Evolutionary conservation across 2,329 filamentous ascomycete genomes (phyloP).

Genomic region (Aspergillus melleus): DNA sequence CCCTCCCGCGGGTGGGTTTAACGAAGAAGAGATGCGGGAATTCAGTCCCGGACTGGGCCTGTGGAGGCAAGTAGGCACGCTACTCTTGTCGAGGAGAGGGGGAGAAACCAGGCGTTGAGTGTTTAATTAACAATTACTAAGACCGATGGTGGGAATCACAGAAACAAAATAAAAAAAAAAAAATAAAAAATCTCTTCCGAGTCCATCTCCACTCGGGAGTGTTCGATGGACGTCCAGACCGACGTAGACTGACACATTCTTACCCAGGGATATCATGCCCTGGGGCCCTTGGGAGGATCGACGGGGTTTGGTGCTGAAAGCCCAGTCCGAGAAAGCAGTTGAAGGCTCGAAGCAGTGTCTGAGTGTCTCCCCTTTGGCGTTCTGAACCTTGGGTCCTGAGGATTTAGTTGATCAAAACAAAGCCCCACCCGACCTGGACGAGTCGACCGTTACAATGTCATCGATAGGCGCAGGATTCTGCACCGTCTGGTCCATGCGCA

Average conservation of each 20-base stretch:
- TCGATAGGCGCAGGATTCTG: conserved; percentile 2
- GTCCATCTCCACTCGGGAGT: conserved; percentile 4
- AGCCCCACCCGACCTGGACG: conserved; percentile 8
- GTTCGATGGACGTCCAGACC: conserved; percentile 7
- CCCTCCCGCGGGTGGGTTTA: background rate
- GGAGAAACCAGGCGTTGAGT: background rate
- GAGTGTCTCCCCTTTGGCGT: background rate
- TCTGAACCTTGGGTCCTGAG: conserved; percentile 4
- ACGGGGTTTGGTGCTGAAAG: background rate
- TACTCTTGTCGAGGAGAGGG: background rate
- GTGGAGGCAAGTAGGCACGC: background rate
- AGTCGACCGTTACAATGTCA: conserved; percentile 12
- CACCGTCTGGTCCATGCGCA: conserved; percentile 11
- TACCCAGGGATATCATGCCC: background rate
- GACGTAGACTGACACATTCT: conserved; percentile 4
- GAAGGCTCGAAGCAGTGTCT: background rate
- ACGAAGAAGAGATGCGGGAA: background rate
- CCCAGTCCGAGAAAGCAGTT: background rate
- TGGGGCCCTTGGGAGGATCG: background rate
- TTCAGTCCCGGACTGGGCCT: background rate
- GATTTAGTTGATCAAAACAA: conserved; percentile 8
- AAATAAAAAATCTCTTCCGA: background rate
- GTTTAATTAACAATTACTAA: conserved; percentile 2
- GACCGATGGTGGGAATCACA: background rate
- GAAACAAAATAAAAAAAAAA: too few species aligned